A percentile compares a stretch with the other conserved stretches of the same genome.
Conservation (phyloP, 805 yeast genomes). For the Teunomyces atbi region DNA sequence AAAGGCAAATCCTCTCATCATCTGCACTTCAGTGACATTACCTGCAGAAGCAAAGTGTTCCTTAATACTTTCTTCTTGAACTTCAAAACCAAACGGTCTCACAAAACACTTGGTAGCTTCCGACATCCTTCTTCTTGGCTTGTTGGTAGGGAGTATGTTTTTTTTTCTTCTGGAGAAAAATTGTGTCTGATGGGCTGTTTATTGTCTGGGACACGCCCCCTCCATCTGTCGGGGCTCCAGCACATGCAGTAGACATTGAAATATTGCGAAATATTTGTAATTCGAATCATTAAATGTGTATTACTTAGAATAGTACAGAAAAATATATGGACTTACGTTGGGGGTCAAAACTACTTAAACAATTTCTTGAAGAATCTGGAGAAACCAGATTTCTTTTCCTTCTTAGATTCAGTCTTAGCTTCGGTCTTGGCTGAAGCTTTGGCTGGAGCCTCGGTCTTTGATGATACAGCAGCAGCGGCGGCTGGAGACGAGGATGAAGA, state of each 20-base stretch:
- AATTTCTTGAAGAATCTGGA: constrained; percentile 16
- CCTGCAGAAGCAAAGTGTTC: constrained; percentile 68
- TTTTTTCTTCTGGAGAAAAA: neutral
- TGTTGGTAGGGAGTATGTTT: neutral
- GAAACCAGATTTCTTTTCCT: constrained; percentile 13
- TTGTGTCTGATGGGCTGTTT: neutral
- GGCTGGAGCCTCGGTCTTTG: neutral
- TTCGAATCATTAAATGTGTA: constrained; percentile 1
- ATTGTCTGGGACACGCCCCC: neutral
- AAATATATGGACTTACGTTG: neutral
- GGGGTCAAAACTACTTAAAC: constrained; percentile 7
- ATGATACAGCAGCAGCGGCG: no score
- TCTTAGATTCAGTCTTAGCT: constrained; percentile 10
- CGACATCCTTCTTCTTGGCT: constrained; percentile 8
- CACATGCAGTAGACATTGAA: no score
- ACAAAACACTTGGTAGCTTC: constrained; percentile 42
- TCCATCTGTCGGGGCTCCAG: neutral
- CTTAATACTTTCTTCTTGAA: constrained; percentile 55
- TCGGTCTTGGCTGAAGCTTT: constrained; percentile 11
- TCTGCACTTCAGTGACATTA: constrained; percentile 62
- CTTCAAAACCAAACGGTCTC: constrained; percentile 61
- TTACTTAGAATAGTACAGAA: constrained; percentile 3
- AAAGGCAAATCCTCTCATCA: constrained; percentile 84
- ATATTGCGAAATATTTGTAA: no score
- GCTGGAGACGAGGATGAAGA: constrained; percentile 14